These are phyloP conservation scores for Talaromyces sp. DNA, from an alignment of 2,329 filamentous ascomycete species.

Conservation along the genomic window DNA sequence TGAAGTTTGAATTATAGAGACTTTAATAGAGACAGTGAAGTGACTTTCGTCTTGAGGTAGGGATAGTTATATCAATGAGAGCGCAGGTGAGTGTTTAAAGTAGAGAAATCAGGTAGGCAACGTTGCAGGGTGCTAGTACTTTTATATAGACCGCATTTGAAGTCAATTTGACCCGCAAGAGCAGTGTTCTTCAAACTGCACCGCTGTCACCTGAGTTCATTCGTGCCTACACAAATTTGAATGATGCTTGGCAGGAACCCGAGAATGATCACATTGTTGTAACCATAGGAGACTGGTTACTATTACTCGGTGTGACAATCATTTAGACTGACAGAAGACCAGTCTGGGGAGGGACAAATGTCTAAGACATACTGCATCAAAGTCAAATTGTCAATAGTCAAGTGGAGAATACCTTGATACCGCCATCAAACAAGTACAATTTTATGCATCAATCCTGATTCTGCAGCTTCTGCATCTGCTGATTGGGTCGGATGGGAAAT, in stretches of 20 bases:
- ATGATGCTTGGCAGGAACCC: neutral
- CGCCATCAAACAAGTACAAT: neutral
- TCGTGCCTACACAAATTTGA: neutral
- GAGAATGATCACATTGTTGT: neutral
- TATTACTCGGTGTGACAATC: neutral
- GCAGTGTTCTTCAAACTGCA: neutral
- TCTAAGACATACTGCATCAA: conserved; percentile 3
- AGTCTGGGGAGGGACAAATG: neutral
- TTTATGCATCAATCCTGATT: neutral
- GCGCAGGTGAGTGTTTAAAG: neutral
- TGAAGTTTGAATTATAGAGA: neutral
- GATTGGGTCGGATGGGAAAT: conserved; percentile 3
- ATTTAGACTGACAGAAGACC: neutral
- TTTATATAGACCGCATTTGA: neutral
- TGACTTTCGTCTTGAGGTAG: neutral
- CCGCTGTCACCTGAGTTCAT: neutral
- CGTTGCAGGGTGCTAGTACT: neutral
- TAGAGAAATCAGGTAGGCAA: neutral
- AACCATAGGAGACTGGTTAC: conserved; percentile 11
- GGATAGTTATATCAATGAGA: neutral
- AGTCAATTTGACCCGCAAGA: neutral
- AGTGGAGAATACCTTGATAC: neutral
- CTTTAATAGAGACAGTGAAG: neutral
- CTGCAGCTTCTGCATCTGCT: neutral
- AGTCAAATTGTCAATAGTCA: neutral